Conservation (phyloP, 2,329 filamentous ascomycete genomes). For the Rasamsonia emersonii region DNA sequence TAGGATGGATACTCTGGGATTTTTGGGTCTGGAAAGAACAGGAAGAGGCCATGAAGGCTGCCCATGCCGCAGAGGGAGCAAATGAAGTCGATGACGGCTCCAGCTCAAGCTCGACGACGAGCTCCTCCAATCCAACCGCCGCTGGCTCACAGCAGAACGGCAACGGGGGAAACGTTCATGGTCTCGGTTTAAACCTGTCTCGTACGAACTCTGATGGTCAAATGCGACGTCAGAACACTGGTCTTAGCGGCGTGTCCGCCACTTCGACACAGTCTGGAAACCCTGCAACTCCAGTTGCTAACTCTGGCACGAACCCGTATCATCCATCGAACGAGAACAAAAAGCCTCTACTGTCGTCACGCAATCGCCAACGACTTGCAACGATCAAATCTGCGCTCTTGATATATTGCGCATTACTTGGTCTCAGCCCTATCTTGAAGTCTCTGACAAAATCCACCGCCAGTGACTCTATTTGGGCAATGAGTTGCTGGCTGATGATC, state of each 20-base stretch:
- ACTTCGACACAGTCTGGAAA: constrained; percentile 46
- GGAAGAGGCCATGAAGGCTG: constrained; percentile 32
- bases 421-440: constrained; percentile 89
- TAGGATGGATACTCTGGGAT: constrained; percentile 89
- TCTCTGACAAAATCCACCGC: constrained; percentile 91
- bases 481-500: constrained; percentile 83
- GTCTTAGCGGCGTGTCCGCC: constrained; percentile 38
- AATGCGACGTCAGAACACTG: constrained; percentile 19
- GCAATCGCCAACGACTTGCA: constrained; percentile 57
- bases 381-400: constrained; percentile 88
- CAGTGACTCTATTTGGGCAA: constrained; percentile 92
- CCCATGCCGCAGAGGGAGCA: constrained; percentile 18
- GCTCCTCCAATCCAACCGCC: constrained; percentile 21
- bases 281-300: constrained; percentile 15
- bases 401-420: constrained; percentile 87
- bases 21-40: constrained; percentile 73
- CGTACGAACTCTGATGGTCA: constrained; percentile 26
- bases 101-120: constrained; percentile 30
- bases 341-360: constrained; percentile 34
- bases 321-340: constrained; percentile 13
- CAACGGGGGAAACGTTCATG: constrained; percentile 27
- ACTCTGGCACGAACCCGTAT: constrained; percentile 15
- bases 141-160: constrained; percentile 19
- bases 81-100: constrained; percentile 31
- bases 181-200: constrained; percentile 36